Evolutionary conservation across 371 early-diverging fungal genomes (phyloP), one percentile per base, ranked within the genome.

Genomic region (Actinomortierella wolfii): DNA sequence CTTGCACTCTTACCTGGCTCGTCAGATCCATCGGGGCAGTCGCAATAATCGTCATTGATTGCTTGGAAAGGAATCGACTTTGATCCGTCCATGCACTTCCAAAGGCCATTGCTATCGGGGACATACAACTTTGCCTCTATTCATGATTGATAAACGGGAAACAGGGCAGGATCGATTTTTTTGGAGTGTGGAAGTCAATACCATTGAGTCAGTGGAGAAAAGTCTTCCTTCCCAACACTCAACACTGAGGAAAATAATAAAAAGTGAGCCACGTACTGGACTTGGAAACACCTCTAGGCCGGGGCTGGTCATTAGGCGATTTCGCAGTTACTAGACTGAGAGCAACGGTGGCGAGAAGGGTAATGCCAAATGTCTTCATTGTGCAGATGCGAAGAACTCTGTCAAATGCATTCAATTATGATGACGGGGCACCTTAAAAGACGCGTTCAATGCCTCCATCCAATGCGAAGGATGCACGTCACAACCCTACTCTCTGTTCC

Each of bases 1-100:
- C n/a, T n/a, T n/a, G n/a, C n/a, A n/a, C n/a, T n/a, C 52, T 26
- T 78, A 84, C 96, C 98, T 56, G 96, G 95, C 62, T 97, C 98
- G 77, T 97, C 98, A 14, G 92, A 92, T 7, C 96, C 96, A 76
- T 97, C 98, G 29, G 77, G 68, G 61, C 98, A 97, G 78, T 97
- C 97, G 77, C 98, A 97, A 68, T 92, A 97, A 75, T 97, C 95
- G 75, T 96, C 97, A 61, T 97, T 97, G 28, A 97, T 88, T 0
- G 89, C 85, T 3, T 78, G 59, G 56, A 81, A 85, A 1, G 90
- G 80, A 29, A 96, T 88, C 9, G 61, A 64, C 56, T 83, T 80
- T 7, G 89, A 86, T 15, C 86, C 86, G 64, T 94, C 94, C 23
- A 94, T 78, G 67, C 97, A 96, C 9, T 56, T 67, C 84, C 92